Percentiles rank a stretch among this genome's conserved stretches.
These are phyloP conservation scores for Neurospora sp. DNA, from an alignment of 495 filamentous ascomycete genomes.

Conservation along the genomic window DNA sequence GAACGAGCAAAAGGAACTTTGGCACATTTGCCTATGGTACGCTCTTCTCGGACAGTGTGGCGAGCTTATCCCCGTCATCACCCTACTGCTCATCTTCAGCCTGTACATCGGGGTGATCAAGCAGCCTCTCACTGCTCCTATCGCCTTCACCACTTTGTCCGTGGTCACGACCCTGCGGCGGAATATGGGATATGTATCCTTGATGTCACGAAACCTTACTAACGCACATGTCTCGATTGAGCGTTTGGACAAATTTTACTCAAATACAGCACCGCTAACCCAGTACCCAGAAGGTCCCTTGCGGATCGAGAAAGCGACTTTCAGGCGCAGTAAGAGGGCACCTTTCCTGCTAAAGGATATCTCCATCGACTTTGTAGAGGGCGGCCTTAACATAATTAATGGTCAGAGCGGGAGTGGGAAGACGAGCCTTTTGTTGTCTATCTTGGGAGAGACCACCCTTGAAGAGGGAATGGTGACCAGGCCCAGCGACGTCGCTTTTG, in stretches of 20 bases:
- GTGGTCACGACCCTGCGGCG: slow-evolving; percentile 34
- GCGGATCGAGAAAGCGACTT: slow-evolving; percentile 28
- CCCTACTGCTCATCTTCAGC: slow-evolving; percentile 35
- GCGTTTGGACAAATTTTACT: slow-evolving; percentile 37
- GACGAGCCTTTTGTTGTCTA: slow-evolving; percentile 49
- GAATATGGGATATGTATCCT: slow-evolving; percentile 32
- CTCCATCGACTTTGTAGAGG: slow-evolving; percentile 39
- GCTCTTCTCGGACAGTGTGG: slow-evolving; percentile 23
- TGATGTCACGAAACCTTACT: slow-evolving; percentile 28
- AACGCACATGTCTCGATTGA: slow-evolving; percentile 35
- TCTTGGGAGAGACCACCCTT: slow-evolving; percentile 50
- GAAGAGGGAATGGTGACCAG: slow-evolving; percentile 34
- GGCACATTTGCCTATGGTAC: slow-evolving; percentile 32
- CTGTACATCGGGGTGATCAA: slow-evolving; percentile 32
- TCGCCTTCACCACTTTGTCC: slow-evolving; percentile 38
- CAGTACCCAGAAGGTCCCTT: slow-evolving; percentile 34
- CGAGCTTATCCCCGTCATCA: slow-evolving; percentile 30
- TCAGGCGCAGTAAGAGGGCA: slow-evolving; percentile 34
- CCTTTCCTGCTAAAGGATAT: slow-evolving; percentile 37
- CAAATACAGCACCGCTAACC: slow-evolving; percentile 28
- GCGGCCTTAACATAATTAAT: slow-evolving; percentile 41
- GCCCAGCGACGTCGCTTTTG: slow-evolving; percentile 42
- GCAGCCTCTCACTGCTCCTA: slow-evolving; percentile 32
- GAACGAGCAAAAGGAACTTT: slow-evolving; percentile 38
- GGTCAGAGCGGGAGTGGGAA: slow-evolving; percentile 54